These are phyloP conservation scores for Tylopilus orsonianus DNA, from an alignment of 1,284 basidiomycete genomes.

Conservation along the genomic window DNA sequence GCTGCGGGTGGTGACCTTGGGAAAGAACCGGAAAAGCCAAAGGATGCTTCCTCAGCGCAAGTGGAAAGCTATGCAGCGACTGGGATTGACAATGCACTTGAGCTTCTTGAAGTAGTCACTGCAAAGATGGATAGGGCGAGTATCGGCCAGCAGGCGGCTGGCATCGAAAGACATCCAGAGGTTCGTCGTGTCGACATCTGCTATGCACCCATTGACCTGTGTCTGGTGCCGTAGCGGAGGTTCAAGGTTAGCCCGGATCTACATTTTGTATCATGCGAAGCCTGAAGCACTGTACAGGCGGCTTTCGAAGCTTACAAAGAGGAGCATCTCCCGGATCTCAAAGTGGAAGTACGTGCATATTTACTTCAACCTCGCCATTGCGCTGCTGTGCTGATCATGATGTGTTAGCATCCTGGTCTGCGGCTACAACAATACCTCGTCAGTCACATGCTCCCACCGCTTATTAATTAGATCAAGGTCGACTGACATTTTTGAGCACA, in stretches of 20 bases:
- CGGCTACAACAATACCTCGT: conserved; percentile 85
- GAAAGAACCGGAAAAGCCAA: conserved; percentile 32
- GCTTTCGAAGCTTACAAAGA: conserved; percentile 94
- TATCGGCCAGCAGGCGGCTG: conserved; percentile 79
- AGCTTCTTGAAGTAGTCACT: conserved; percentile 86
- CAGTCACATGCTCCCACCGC: conserved; percentile 16
- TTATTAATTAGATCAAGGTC: conserved; percentile 12
- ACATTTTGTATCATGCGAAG: background rate
- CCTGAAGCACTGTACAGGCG: conserved; percentile 45
- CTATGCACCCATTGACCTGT: conserved; percentile 6
- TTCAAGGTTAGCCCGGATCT: conserved; percentile 61
- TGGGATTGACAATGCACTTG: conserved; percentile 91
- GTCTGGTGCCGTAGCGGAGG: conserved; percentile 54
- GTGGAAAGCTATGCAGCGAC: conserved; percentile 77
- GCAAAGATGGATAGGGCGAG: conserved; percentile 93
- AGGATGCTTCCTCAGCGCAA: conserved; percentile 37
- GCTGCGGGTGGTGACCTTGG: conserved; percentile 61
- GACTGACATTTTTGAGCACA: conserved; percentile 5
- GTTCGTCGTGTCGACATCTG: conserved; percentile 43
- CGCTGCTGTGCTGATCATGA: conserved; percentile 13
- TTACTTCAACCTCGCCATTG: background rate
- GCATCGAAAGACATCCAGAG: conserved; percentile 93
- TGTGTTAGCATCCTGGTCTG: conserved; percentile 70
- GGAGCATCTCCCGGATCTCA: conserved; percentile 77
- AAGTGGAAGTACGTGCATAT: conserved; percentile 59